These are phyloP conservation scores for Penicillium sp. DNA, from an alignment of 2,329 filamentous ascomycete genomes.

Conservation along the genomic window DNA sequence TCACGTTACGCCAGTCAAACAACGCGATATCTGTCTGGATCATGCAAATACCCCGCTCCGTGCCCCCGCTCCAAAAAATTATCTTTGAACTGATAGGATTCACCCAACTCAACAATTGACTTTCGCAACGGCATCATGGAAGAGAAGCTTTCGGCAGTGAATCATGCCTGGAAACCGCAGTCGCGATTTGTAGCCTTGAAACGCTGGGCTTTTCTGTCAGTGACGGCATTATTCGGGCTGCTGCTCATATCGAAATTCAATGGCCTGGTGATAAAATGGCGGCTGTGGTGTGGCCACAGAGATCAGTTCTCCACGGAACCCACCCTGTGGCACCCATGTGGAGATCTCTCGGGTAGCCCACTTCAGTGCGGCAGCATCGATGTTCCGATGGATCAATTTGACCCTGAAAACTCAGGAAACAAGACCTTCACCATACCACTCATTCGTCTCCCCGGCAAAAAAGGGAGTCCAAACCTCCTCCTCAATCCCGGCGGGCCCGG, in stretches of 20 bases:
- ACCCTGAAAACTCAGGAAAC: conserved; percentile 28
- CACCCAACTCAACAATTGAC: neutral
- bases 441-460: conserved; percentile 46
- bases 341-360: conserved; percentile 35
- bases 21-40: too few species aligned
- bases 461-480: conserved; percentile 48
- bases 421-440: conserved; percentile 49
- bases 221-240: neutral
- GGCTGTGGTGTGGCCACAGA: neutral
- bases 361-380: conserved; percentile 48
- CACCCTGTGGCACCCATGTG: conserved; percentile 41
- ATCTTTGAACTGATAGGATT: neutral
- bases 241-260: neutral
- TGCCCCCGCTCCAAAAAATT: too few species aligned
- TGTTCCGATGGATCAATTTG: conserved; percentile 53
- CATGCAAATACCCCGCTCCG: too few species aligned
- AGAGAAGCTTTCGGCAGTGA: neutral
- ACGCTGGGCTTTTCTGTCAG: neutral
- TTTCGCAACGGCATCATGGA: neutral
- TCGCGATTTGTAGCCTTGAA: neutral
- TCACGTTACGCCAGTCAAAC: too few species aligned
- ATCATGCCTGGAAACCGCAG: neutral
- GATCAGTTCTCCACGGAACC: too few species aligned
- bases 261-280: neutral
- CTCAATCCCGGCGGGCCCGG: conserved; percentile 54